A percentile compares a stretch with the other conserved stretches of the same genome.
These are phyloP conservation scores for Moesziomyces parantarcticus DNA, from an alignment of 1,284 basidiomycete species.

Conservation along the genomic window DNA sequence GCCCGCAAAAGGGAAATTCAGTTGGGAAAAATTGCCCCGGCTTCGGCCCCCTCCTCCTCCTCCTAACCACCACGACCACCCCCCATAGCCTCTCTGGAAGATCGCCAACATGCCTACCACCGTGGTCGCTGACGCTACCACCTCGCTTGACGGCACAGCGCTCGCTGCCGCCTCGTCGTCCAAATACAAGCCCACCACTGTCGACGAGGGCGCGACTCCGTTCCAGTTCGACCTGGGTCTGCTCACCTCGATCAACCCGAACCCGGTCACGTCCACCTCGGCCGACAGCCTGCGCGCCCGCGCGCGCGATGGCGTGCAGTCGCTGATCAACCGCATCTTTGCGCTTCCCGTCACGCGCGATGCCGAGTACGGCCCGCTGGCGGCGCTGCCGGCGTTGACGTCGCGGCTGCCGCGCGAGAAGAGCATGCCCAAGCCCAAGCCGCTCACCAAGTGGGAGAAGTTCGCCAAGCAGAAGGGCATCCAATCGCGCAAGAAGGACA, in stretches of 20 bases:
- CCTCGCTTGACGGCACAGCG: conserved; percentile 39
- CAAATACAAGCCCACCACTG: conserved; percentile 48
- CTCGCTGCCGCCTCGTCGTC: conserved; percentile 36
- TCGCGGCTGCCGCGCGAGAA: conserved; percentile 88
- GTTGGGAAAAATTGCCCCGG: too few species aligned
- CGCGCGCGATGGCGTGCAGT: conserved; percentile 86
- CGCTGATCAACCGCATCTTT: conserved; percentile 83
- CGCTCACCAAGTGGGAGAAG: conserved; percentile 94
- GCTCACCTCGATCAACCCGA: conserved; percentile 86
- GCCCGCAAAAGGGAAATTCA: too few species aligned
- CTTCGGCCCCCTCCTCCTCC: too few species aligned
- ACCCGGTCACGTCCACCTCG: conserved; percentile 81
- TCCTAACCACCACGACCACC: not conserved
- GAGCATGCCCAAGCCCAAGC: conserved; percentile 89
- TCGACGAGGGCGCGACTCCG: conserved; percentile 77
- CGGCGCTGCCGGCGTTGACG: conserved; percentile 76
- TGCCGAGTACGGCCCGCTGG: conserved; percentile 85
- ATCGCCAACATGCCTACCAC: conserved; percentile 21
- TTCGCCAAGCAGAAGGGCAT: conserved; percentile 97
- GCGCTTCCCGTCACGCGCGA: conserved; percentile 78
- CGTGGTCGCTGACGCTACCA: conserved; percentile 26
- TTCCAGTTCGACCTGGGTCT: conserved; percentile 85
- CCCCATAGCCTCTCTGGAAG: not conserved
- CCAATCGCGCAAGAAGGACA: conserved; percentile 77
- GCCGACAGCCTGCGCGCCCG: conserved; percentile 83